Evolutionary conservation across 768 basidiomycete species (phyloP).

Genomic region (Tylopilus vinaceipallidus): DNA sequence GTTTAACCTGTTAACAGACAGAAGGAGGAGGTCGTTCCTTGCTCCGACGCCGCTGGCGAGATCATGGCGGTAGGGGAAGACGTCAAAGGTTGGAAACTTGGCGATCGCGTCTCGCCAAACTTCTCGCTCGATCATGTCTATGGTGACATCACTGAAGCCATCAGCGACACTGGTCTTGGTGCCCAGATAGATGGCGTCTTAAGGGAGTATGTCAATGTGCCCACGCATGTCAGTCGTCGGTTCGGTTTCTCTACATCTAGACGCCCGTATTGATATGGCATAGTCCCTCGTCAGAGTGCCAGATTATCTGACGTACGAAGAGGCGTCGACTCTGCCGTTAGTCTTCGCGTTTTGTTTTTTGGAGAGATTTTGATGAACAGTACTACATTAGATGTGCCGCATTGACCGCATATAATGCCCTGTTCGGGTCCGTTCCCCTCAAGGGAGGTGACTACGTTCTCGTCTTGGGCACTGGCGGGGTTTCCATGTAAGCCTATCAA

Average conservation of each 20-base stretch:
- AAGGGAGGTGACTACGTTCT: conserved; percentile 60
- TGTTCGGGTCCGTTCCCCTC: conserved; percentile 47
- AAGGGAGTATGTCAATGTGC: conserved; percentile 53
- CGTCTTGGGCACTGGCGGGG: conserved; percentile 55
- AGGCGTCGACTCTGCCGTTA: conserved; percentile 63
- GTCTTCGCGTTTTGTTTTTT: conserved; percentile 10
- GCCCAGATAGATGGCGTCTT: conserved; percentile 50
- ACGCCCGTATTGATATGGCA: background rate
- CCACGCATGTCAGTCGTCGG: conserved; percentile 35
- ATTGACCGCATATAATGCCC: conserved; percentile 62
- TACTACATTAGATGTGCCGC: conserved; percentile 46
- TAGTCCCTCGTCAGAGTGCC: conserved; percentile 53
- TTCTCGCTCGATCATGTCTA: conserved; percentile 49
- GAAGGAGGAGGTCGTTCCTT: conserved; percentile 30
- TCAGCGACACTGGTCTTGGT: conserved; percentile 40
- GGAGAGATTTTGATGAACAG: background rate
- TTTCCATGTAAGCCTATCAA: conserved; percentile 42
- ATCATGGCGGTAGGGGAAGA: conserved; percentile 43
- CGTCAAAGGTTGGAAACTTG: conserved; percentile 46
- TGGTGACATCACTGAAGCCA: conserved; percentile 40
- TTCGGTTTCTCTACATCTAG: background rate
- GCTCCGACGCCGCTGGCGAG: conserved; percentile 60
- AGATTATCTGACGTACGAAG: conserved; percentile 55
- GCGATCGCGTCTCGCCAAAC: conserved; percentile 59
- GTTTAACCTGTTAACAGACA: conserved; percentile 8